Evolutionary conservation across 352 stramenopile genomes (phyloP).

Genomic region (Globisporangium acanthophoron): DNA sequence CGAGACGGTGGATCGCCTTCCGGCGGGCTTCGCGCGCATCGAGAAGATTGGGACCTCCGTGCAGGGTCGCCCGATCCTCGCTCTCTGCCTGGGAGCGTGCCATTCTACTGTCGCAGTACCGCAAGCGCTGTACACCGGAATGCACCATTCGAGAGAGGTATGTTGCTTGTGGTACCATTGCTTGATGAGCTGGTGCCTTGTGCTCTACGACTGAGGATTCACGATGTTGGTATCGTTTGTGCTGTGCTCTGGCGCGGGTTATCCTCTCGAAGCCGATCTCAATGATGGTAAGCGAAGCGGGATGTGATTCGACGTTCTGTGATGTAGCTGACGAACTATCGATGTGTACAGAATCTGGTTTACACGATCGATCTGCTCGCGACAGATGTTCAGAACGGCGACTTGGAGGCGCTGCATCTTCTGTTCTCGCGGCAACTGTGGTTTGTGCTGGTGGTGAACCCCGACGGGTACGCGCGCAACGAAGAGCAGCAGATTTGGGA

Average conservation of each 20-base stretch:
- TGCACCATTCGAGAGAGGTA: constrained; percentile 83
- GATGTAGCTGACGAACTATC: not conserved
- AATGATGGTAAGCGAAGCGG: constrained; percentile 60
- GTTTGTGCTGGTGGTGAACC: constrained; percentile 83
- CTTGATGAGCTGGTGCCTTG: not conserved
- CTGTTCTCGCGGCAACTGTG: constrained; percentile 69
- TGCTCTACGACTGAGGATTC: too few species aligned
- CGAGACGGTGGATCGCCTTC: constrained; percentile 27
- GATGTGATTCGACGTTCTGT: not conserved
- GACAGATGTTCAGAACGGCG: constrained; percentile 48
- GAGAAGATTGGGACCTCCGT: constrained; percentile 57
- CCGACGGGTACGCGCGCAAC: constrained; percentile 78
- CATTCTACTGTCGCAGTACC: constrained; percentile 17
- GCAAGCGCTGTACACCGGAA: constrained; percentile 72
- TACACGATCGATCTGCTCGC: constrained; percentile 80
- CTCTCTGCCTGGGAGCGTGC: constrained; percentile 67
- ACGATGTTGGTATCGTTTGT: not conserved
- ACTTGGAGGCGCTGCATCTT: constrained; percentile 43
- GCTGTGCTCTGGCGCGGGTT: not conserved
- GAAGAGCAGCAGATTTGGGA: constrained; percentile 57
- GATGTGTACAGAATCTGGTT: constrained; percentile 46
- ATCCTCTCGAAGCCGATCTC: constrained; percentile 55
- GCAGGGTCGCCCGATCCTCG: constrained; percentile 50
- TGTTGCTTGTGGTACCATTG: not conserved
- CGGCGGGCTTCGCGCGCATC: constrained; percentile 32